Evolutionary conservation across 2,329 filamentous ascomycete species (phyloP).

Genomic region (Chaetomiaceae sp.): DNA sequence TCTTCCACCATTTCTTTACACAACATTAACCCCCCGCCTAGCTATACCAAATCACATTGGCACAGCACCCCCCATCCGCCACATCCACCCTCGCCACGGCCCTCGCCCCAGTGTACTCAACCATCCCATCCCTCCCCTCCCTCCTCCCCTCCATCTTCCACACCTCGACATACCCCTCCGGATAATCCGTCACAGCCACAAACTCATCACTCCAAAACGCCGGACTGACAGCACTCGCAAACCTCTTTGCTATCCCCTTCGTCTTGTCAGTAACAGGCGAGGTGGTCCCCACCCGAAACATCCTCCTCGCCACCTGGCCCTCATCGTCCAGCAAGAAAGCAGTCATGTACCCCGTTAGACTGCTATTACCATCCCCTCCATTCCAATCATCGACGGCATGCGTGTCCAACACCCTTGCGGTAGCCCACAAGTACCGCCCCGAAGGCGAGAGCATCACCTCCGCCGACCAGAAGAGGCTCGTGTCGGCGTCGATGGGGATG

Average conservation of each 20-base stretch:
- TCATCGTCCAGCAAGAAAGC: constrained; percentile 16
- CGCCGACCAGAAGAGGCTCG: constrained; percentile 21
- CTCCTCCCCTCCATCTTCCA: constrained; percentile 18
- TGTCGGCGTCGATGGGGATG: constrained; percentile 10
- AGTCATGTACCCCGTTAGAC: constrained; percentile 22
- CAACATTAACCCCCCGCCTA: too few species aligned
- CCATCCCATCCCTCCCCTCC: constrained; percentile 7
- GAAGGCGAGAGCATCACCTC: constrained; percentile 23
- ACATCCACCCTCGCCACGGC: constrained; percentile 20
- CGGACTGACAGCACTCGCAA: constrained; percentile 22
- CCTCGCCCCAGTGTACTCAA: constrained; percentile 15
- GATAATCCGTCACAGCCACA: not conserved
- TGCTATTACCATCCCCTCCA: too few species aligned
- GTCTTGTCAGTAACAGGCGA: too few species aligned
- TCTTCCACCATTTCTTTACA: too few species aligned
- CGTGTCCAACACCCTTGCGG: not conserved
- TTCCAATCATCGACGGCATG: too few species aligned
- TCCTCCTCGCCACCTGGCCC: constrained; percentile 16
- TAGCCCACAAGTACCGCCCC: constrained; percentile 24
- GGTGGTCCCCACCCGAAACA: constrained; percentile 23
- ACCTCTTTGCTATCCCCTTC: constrained; percentile 13
- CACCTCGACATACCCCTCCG: constrained; percentile 23
- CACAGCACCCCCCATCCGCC: constrained; percentile 24
- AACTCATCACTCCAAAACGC: constrained; percentile 21
- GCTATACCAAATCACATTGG: constrained; percentile 25